Percentiles rank a stretch among this genome's conserved stretches.
These are phyloP conservation scores for Alternaria consortialis DNA, from an alignment of 2,329 filamentous ascomycete species.

Conservation along the genomic window DNA sequence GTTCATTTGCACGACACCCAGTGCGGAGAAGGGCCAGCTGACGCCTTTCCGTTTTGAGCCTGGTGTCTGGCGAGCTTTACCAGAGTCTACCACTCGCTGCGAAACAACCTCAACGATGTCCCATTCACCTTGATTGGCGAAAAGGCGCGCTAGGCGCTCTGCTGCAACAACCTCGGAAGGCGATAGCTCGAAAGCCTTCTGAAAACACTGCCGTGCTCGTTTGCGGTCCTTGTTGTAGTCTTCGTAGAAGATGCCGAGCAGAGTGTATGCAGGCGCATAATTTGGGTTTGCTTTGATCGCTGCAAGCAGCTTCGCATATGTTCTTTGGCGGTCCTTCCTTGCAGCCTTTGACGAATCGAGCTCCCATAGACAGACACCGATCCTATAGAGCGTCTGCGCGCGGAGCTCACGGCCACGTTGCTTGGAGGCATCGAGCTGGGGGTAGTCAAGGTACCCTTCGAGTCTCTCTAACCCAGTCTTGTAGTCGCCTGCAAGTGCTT, in stretches of 20 bases:
- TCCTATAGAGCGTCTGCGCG: constrained; percentile 84
- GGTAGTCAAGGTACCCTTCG: constrained; percentile 69
- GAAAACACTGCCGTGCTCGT: constrained; percentile 89
- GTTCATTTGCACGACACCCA: constrained; percentile 94
- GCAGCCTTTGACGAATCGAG: constrained; percentile 76
- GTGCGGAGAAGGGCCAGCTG: constrained; percentile 94
- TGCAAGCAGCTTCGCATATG: constrained; percentile 83
- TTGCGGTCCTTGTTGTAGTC: constrained; percentile 90
- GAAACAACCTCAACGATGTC: constrained; percentile 94
- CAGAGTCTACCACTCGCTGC: constrained; percentile 91
- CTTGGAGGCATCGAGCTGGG: constrained; percentile 69
- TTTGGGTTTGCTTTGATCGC: constrained; percentile 87
- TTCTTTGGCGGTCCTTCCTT: constrained; percentile 80
- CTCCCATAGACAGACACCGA: constrained; percentile 89
- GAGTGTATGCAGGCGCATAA: constrained; percentile 90
- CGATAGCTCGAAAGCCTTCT: constrained; percentile 95
- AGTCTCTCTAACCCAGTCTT: constrained; percentile 73
- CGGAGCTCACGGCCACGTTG: constrained; percentile 74
- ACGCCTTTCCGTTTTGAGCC: constrained; percentile 92
- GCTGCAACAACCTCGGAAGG: constrained; percentile 85
- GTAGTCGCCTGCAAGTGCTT: constrained; percentile 82
- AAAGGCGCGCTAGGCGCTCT: constrained; percentile 83
- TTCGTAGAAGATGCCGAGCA: constrained; percentile 86
- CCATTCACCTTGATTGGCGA: constrained; percentile 93
- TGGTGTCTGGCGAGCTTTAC: constrained; percentile 86